These are phyloP conservation scores for Saccharomycopsis schoenii DNA, from an alignment of 805 yeast genomes.

Conservation along the genomic window DNA sequence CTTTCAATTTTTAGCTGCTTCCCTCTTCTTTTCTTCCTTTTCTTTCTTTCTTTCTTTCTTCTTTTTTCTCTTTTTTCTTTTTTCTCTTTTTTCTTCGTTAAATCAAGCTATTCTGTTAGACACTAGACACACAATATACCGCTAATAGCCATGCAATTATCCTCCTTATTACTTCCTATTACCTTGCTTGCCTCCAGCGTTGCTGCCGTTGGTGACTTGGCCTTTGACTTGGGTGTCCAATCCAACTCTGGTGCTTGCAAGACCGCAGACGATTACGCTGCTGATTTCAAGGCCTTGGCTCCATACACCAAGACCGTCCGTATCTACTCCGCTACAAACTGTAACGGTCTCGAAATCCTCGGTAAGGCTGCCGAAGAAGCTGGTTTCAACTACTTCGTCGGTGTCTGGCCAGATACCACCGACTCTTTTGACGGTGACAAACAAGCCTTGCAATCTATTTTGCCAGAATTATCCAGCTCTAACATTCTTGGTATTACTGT, in stretches of 20 bases:
- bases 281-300: slow-evolving; percentile 53
- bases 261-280: slow-evolving; percentile 53
- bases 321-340: slow-evolving; percentile 88
- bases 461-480: slow-evolving; percentile 61
- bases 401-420: slow-evolving; percentile 92
- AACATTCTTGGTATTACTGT: slow-evolving; percentile 73
- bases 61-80: background rate
- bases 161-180: background rate
- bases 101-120: no score
- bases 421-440: slow-evolving; percentile 68
- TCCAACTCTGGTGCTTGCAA: slow-evolving; percentile 71
- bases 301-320: slow-evolving; percentile 58
- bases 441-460: slow-evolving; percentile 54
- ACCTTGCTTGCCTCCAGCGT: slow-evolving; percentile 3
- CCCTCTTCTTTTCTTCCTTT: background rate
- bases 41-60: background rate
- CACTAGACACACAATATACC: no score
- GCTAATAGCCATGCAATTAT: background rate
- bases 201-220: slow-evolving; percentile 31
- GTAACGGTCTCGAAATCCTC: slow-evolving; percentile 74
- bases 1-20: background rate
- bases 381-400: slow-evolving; percentile 69
- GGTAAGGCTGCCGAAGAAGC: slow-evolving; percentile 80
- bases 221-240: slow-evolving; percentile 81
- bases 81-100: background rate